These are phyloP conservation scores for Spergularia marina DNA, from an alignment of 148 eudicot genomes.

Conservation along the genomic window DNA sequence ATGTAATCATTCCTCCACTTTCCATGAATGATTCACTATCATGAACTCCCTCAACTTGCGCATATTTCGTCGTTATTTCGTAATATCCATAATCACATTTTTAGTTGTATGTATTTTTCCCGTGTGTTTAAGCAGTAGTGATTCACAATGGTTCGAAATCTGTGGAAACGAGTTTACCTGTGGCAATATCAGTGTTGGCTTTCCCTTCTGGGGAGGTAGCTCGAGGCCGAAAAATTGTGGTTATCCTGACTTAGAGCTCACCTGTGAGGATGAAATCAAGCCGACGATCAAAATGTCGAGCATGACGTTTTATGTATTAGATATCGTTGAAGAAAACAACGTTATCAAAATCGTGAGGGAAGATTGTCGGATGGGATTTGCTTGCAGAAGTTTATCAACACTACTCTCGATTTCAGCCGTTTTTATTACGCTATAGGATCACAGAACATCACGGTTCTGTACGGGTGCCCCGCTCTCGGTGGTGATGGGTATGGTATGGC, in stretches of 20 bases:
- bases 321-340: neutral
- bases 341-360: constrained; percentile 31
- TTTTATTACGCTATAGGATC: constrained; percentile 26
- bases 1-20: neutral
- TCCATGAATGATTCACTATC: constrained; percentile 2
- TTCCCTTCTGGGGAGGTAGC: constrained; percentile 36
- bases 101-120: constrained; percentile 15
- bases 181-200: constrained; percentile 27
- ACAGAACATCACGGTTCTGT: constrained; percentile 35
- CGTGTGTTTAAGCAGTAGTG: constrained; percentile 4
- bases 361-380: constrained; percentile 32
- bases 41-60: constrained; percentile 14
- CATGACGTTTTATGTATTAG: constrained; percentile 20
- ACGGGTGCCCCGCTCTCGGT: constrained; percentile 29
- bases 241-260: constrained; percentile 21
- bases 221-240: constrained; percentile 30
- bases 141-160: constrained; percentile 7
- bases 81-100: neutral
- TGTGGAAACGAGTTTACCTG: constrained; percentile 27
- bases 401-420: constrained; percentile 28
- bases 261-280: constrained; percentile 15
- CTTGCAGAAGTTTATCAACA: constrained; percentile 25
- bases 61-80: neutral
- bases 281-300: constrained; percentile 6
- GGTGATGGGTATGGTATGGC: neutral